These are phyloP conservation scores for Tilletia setariae DNA, from an alignment of 1,284 basidiomycete species.

Conservation along the genomic window DNA sequence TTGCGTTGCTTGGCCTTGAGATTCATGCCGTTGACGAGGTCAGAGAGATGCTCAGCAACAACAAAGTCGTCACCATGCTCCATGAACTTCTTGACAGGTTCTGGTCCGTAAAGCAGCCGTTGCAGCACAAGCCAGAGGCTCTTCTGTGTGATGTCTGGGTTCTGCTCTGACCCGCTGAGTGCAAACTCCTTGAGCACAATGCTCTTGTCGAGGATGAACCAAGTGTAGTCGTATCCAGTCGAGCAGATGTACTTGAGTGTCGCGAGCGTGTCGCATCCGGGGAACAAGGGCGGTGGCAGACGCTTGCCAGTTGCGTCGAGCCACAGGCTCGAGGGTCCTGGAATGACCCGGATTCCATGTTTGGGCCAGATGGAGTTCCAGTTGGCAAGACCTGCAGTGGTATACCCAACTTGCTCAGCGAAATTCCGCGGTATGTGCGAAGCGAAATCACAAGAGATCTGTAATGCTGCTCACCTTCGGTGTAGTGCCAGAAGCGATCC, in stretches of 20 bases:
- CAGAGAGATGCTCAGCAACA: constrained; percentile 15
- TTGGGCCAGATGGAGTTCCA: constrained; percentile 28
- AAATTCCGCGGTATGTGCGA: no score
- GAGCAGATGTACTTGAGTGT: constrained; percentile 25
- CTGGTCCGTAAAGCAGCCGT: constrained; percentile 20
- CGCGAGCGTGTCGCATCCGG: constrained; percentile 24
- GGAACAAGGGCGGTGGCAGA: constrained; percentile 22
- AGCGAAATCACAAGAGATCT: not conserved
- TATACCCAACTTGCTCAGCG: not conserved
- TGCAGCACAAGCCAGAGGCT: constrained; percentile 4
- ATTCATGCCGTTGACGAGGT: constrained; percentile 26
- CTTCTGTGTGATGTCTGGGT: constrained; percentile 25
- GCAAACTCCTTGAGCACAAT: constrained; percentile 26
- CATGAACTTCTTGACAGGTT: constrained; percentile 22
- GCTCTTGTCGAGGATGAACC: constrained; percentile 23
- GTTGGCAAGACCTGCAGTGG: constrained; percentile 18
- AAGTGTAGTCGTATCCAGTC: constrained; percentile 27
- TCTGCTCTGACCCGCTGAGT: constrained; percentile 25
- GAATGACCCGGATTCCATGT: constrained; percentile 27
- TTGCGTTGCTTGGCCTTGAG: constrained; percentile 18
- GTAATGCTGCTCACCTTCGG: constrained; percentile 14
- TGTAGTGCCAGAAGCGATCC: constrained; percentile 27
- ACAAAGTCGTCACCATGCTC: constrained; percentile 24
- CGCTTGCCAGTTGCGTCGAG: constrained; percentile 27
- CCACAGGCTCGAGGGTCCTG: constrained; percentile 26